Evolutionary conservation across 163 green algal species (phyloP).

Genomic region (Chlamydomonas reinhardtii): DNA sequence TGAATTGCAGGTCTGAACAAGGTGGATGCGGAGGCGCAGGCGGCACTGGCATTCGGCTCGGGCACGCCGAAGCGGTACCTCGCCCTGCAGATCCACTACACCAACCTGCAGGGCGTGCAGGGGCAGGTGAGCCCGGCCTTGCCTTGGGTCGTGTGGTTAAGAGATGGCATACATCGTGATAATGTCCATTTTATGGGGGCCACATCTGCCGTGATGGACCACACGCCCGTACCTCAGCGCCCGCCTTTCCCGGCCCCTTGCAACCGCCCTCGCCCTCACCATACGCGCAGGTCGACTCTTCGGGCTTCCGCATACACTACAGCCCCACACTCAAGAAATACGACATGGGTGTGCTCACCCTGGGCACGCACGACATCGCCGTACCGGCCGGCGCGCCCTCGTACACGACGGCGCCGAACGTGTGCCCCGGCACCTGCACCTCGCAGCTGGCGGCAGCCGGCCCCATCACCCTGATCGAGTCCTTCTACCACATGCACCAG

Average conservation of each 20-base stretch:
- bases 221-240: no score
- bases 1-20: neutral
- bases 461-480: constrained; percentile 43
- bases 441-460: neutral
- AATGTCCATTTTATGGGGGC: no score
- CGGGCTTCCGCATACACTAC: constrained; percentile 48
- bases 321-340: constrained; percentile 43
- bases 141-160: no score
- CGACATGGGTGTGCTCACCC: constrained; percentile 50
- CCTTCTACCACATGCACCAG: constrained; percentile 59
- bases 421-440: constrained; percentile 38
- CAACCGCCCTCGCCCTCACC: no score
- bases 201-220: no score
- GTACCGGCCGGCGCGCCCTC: constrained; percentile 5
- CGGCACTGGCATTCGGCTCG: constrained; percentile 44
- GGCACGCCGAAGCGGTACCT: neutral
- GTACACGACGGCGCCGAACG: constrained; percentile 22
- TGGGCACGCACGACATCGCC: constrained; percentile 8
- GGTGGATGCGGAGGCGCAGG: constrained; percentile 1
- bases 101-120: constrained; percentile 34
- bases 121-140: neutral
- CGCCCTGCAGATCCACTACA: constrained; percentile 55
- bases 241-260: no score
- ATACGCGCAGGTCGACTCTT: neutral
- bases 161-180: no score